phyloP scores from a whole-genome alignment of 1,284 basidiomycete species.

The Fomes fomentarius region DNA sequence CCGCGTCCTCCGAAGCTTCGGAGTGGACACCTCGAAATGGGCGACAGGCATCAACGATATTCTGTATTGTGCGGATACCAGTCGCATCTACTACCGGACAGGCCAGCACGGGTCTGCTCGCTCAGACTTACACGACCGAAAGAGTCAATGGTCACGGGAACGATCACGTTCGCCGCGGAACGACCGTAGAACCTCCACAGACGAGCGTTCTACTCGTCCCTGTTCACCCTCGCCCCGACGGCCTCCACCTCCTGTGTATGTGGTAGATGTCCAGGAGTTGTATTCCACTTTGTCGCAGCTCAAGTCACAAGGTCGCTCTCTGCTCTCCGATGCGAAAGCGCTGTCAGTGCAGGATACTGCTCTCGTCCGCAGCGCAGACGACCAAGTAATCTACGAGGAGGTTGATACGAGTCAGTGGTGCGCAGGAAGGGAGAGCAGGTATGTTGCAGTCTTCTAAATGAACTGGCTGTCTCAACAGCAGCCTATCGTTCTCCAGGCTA shows the following conservation, averaged over 20 bases:
- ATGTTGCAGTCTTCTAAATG: constrained; percentile 7
- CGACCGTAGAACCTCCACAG: constrained; percentile 7
- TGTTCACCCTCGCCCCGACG: constrained; percentile 19
- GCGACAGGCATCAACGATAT: constrained; percentile 26
- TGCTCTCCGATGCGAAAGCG: constrained; percentile 18
- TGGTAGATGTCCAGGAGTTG: constrained; percentile 37
- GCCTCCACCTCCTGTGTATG: constrained; percentile 21
- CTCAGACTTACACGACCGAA: background rate
- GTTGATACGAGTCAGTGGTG: constrained; percentile 29
- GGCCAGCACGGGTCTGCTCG: no score
- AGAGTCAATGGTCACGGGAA: constrained; percentile 9
- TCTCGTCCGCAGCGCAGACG: constrained; percentile 14
- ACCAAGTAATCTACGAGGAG: constrained; percentile 14
- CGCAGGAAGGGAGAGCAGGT: constrained; percentile 42
- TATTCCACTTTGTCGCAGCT: constrained; percentile 28
- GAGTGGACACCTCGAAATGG: constrained; percentile 27
- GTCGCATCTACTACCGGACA: no score
- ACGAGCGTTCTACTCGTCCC: constrained; percentile 11
- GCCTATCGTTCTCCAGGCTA: constrained; percentile 21
- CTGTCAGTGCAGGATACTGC: constrained; percentile 20
- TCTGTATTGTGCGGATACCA: constrained; percentile 18
- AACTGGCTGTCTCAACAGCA: background rate
- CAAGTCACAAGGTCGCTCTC: constrained; percentile 6
- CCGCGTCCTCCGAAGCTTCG: constrained; percentile 27
- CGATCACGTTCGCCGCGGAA: constrained; percentile 31